These are phyloP conservation scores for Phallus indusiatus DNA, from an alignment of 768 basidiomycete genomes.

Conservation along the genomic window DNA sequence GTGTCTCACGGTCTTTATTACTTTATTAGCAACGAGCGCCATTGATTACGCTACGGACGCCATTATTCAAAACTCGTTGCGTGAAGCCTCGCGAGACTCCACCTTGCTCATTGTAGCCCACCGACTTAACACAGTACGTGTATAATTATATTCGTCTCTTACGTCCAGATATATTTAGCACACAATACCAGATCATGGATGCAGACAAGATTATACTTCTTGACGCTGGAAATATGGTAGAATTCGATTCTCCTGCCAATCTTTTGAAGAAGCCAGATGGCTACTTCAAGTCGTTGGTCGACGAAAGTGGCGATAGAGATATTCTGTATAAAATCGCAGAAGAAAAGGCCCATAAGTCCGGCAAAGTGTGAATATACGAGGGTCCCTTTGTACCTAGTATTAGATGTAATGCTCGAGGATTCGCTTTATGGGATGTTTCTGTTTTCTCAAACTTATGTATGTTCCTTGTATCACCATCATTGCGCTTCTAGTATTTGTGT, in stretches of 20 bases:
- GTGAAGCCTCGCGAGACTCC: slow-evolving; percentile 19
- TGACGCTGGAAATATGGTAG: slow-evolving; percentile 17
- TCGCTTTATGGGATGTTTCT: no score
- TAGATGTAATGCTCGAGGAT: no score
- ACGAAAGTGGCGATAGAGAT: slow-evolving; percentile 18
- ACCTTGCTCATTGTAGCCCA: slow-evolving; percentile 36
- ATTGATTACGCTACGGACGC: slow-evolving; percentile 19
- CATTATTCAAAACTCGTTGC: slow-evolving; percentile 30
- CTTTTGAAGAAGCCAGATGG: slow-evolving; percentile 23
- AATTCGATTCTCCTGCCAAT: slow-evolving; percentile 29
- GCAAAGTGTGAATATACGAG: no score
- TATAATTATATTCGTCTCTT: slow-evolving; percentile 9
- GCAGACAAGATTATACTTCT: slow-evolving; percentile 29
- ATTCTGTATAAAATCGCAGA: slow-evolving; percentile 14
- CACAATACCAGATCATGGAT: slow-evolving; percentile 46
- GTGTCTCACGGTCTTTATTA: no score
- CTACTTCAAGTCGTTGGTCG: slow-evolving; percentile 17
- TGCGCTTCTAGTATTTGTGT: no score
- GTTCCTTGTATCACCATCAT: no score
- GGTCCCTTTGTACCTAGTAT: no score
- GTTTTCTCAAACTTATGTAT: no score
- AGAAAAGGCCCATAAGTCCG: background rate
- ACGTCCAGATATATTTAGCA: slow-evolving; percentile 77
- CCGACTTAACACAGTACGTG: slow-evolving; percentile 20
- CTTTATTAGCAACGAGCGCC: background rate